Evolutionary conservation across 345 rosid genomes (phyloP).

Genomic region (Hibiscus syriacus): DNA sequence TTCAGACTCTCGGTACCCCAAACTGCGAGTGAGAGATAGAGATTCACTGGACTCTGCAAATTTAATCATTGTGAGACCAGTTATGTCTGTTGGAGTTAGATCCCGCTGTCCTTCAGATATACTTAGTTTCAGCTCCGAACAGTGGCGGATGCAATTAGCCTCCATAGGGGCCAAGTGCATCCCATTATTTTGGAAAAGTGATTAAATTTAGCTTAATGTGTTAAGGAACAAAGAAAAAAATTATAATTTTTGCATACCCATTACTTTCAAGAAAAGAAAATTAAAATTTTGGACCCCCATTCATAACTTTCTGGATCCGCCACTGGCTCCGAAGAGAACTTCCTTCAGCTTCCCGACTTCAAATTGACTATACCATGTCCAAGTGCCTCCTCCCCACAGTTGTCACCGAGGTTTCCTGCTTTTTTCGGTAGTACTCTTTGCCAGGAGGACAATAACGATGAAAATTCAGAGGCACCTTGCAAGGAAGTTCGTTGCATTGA

Average conservation of each 20-base stretch:
- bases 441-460: slow-evolving; percentile 31
- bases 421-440: slow-evolving; percentile 16
- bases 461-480: slow-evolving; percentile 35
- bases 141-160: too few species aligned
- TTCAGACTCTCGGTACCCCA: slow-evolving; percentile 51
- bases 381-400: slow-evolving; percentile 24
- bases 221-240: too few species aligned
- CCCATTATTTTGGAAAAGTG: too few species aligned
- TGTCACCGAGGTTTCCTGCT: slow-evolving; percentile 21
- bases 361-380: slow-evolving; percentile 32
- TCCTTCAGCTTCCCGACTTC: slow-evolving; percentile 40
- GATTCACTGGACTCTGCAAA: slow-evolving; percentile 44
- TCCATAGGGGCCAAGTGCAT: too few species aligned
- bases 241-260: too few species aligned
- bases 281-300: too few species aligned
- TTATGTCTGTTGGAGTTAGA: slow-evolving; percentile 23
- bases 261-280: too few species aligned
- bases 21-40: slow-evolving; percentile 49
- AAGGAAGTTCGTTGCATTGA: slow-evolving; percentile 53
- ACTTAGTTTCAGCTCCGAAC: slow-evolving; percentile 38
- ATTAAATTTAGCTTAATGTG: too few species aligned
- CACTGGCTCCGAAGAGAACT: slow-evolving; percentile 53
- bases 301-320: too few species aligned
- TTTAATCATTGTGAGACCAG: slow-evolving; percentile 28
- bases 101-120: slow-evolving; percentile 44